phyloP scores from a whole-genome alignment of 768 basidiomycete species.

The Suillus plorans region DNA sequence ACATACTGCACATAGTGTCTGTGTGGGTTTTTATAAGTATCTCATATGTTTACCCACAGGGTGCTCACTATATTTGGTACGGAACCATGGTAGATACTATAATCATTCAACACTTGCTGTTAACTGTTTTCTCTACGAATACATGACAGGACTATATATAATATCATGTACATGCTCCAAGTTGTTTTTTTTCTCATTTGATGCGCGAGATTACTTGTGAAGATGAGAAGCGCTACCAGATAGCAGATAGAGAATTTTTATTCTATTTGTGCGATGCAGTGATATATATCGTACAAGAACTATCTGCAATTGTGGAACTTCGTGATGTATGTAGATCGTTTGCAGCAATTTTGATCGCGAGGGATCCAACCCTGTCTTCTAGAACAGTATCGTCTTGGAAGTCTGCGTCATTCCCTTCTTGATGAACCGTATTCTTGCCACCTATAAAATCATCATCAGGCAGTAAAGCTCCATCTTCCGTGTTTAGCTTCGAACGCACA shows the following conservation, averaged over 20 bases:
- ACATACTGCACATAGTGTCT: constrained; percentile 30
- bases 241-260: not conserved
- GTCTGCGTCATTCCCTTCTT: not conserved
- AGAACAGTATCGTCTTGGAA: not conserved
- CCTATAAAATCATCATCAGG: not conserved
- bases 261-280: not conserved
- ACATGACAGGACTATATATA: not conserved
- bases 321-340: not conserved
- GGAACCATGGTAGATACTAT: constrained; percentile 1
- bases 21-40: constrained; percentile 24
- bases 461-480: not conserved
- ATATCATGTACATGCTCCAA: not conserved
- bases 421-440: not conserved
- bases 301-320: no score
- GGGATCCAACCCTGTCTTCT: not conserved
- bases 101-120: not conserved
- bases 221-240: no score
- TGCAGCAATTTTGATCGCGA: not conserved
- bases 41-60: constrained; percentile 2
- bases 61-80: not conserved
- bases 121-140: not conserved
- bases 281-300: not conserved
- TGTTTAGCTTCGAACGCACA: not conserved
- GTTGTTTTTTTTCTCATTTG: not conserved
- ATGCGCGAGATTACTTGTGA: not conserved